phyloP scores from a whole-genome alignment of 495 filamentous ascomycete species.

The Aspergillus olivimuriae region DNA sequence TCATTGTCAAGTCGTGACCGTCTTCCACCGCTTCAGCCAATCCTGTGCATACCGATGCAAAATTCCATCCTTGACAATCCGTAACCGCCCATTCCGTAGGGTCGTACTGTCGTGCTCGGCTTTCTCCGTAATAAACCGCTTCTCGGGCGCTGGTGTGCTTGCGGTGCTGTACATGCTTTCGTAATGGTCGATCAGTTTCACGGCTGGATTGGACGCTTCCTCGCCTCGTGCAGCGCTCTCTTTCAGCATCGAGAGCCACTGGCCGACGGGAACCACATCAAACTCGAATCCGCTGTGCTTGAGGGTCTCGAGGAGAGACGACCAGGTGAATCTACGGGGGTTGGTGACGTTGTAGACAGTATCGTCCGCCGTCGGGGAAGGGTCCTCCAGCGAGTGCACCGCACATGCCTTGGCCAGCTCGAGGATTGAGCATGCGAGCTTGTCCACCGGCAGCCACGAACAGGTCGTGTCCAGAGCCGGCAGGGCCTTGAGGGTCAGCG shows the following conservation, averaged over 20 bases:
- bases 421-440: conserved; percentile 38
- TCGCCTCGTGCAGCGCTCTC: conserved; percentile 39
- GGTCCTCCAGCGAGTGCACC: not conserved
- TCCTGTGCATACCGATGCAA: conserved; percentile 28
- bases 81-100: conserved; percentile 25
- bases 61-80: conserved; percentile 33
- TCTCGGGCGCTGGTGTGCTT: conserved; percentile 1
- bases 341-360: conserved; percentile 52
- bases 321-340: conserved; percentile 45
- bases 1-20: no score
- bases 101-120: conserved; percentile 33
- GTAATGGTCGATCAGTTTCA: conserved; percentile 55
- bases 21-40: conserved; percentile 27
- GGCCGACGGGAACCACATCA: conserved; percentile 32
- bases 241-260: conserved; percentile 45
- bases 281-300: conserved; percentile 38
- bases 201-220: conserved; percentile 46
- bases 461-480: conserved; percentile 41
- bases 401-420: conserved; percentile 37
- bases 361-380: conserved; percentile 11
- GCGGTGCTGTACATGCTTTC: conserved; percentile 22
- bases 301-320: conserved; percentile 41
- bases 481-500: conserved; percentile 39
- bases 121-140: conserved; percentile 26
- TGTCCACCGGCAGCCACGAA: conserved; percentile 54